Base-by-base conservation (phyloP, 1,284 basidiomycete genomes). In the Tylopilus sp. region DNA sequence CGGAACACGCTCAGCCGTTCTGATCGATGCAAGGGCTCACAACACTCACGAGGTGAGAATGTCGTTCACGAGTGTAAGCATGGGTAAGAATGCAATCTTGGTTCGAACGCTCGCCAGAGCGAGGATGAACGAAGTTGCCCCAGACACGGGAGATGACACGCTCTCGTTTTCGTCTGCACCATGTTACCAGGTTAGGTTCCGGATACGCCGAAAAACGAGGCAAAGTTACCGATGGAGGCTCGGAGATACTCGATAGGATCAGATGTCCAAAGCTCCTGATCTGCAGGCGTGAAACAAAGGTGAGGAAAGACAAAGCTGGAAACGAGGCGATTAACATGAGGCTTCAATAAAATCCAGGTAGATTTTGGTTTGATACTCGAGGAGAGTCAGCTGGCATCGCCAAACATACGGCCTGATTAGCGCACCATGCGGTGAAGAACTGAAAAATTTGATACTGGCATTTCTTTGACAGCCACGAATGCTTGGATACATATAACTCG, bases 401-500 rank as follows among this genome's bases (percentile, higher is more conserved):
- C n/a, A 23, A 11, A 30, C 6, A 21, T 2, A 8, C 6, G 19
- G 2, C 19, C 28, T 4, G 33, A 36, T 4, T 21, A 16, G 68
- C 82, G 23, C 61, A 90, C 91, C 90, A 92, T 64, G 91, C 88
- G 26, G 83, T 87, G 59, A 93, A 84, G 73, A 89, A 93, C 44
- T 79, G 76, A 66, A 92, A 84, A 41, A 91, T 81, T 48, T 86
- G 81, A 63, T 88, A 89, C 60, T 88, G 84, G 61, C 82, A 87
- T 59, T 91, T 91, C 66, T 79, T 85, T 18, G 84, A 86, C 31
- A 91, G 70, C 90, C 90, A 93, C 10, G 77, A 74, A 57, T 85
- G 80, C 41, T 81, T 78, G 21, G 79, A 78, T 18, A 89, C 81
- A 60, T 74, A 87, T 2, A 88, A 69, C 51, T 91, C 81, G 33